Evolutionary conservation across 371 early-diverging fungal species (phyloP).

Genomic region (Fennellomyces sp.): DNA sequence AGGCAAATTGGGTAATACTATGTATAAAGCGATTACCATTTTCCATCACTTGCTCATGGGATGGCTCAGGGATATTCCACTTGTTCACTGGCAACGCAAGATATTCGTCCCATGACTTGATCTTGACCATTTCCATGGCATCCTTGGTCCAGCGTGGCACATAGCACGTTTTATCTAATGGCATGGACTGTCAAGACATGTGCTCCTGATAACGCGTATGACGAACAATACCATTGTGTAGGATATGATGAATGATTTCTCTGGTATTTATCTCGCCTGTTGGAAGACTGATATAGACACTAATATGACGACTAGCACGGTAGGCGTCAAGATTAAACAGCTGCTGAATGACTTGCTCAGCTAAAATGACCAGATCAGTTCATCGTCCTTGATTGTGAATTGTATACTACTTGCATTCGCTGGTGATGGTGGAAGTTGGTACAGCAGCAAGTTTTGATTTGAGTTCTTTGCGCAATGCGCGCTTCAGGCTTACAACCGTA

Average conservation of each 20-base stretch:
- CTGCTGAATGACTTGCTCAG: conserved; percentile 49
- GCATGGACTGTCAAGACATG: no score
- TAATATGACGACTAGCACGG: conserved; percentile 50
- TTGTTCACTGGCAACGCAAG: conserved; percentile 61
- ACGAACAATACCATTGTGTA: conserved; percentile 25
- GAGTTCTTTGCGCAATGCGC: conserved; percentile 19
- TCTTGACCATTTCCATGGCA: conserved; percentile 73
- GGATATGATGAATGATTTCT: conserved; percentile 53
- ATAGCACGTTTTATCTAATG: conserved; percentile 62
- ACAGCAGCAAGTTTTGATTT: conserved; percentile 6
- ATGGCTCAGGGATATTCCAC: conserved; percentile 75
- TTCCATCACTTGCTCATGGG: conserved; percentile 48
- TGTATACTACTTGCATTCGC: conserved; percentile 8
- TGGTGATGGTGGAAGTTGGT: neutral
- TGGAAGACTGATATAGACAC: conserved; percentile 72
- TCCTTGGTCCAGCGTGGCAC: conserved; percentile 67
- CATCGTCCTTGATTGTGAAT: neutral
- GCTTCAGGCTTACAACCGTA: conserved; percentile 11
- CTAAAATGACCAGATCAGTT: conserved; percentile 23
- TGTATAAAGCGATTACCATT: no score
- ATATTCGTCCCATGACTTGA: conserved; percentile 63
- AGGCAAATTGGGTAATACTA: no score
- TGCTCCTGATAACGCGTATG: no score
- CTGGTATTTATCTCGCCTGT: conserved; percentile 61
- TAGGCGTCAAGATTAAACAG: conserved; percentile 50